Base-by-base conservation (phyloP, 2,329 filamentous ascomycete species). In the Epichloe glyceriae region DNA sequence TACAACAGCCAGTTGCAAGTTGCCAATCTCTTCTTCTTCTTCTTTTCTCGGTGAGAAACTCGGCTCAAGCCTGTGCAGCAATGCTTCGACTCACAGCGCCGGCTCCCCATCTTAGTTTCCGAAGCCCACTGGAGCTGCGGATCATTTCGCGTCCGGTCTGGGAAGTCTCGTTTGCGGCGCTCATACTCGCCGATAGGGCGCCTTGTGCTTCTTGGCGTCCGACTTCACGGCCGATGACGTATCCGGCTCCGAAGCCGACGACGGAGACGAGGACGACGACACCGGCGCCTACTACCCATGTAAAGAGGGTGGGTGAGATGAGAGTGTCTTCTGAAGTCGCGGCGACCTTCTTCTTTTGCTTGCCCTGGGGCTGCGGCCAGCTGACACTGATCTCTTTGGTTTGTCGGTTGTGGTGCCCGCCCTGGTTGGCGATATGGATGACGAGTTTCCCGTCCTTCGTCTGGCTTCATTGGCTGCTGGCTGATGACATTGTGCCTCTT, bases 211-310 rank as follows among this genome's bases (percentile, higher is more conserved):
- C 80, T 56, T 83, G 78, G 35, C 78, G 73, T 3, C 82, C 82
- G 22, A 82, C 80, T 57, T 85, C 82, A 26, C 80, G 71, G 5
- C 82, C 82, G 53, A 84, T 80, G 22, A 83, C 80, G 58, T 83
- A 84, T 11, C 82, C 82, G 8, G 82, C 82, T 3, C 82, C 80
- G 56, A 86, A 85, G 2, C 81, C 81, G 35, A 85, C 80, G 1
- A 83, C 82, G 7, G 78, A 82, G 3, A 85, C 77, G 11, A 86
- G 70, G 8, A 85, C 80, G 2, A 85, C 78, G 1, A 85, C 81
- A 17, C 82, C 81, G 7, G 82, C 81, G 51, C 78, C 80, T 50
- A 85, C 73, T 5, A 82, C 78, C 78, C 80, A 84, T 0, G 80
- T 80, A 47, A 83, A 62, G 7, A 83, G 64, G 1, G 80, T 82